These are phyloP conservation scores for Physocladia obscura DNA, from an alignment of 192 early-diverging fungal species.

Conservation along the genomic window DNA sequence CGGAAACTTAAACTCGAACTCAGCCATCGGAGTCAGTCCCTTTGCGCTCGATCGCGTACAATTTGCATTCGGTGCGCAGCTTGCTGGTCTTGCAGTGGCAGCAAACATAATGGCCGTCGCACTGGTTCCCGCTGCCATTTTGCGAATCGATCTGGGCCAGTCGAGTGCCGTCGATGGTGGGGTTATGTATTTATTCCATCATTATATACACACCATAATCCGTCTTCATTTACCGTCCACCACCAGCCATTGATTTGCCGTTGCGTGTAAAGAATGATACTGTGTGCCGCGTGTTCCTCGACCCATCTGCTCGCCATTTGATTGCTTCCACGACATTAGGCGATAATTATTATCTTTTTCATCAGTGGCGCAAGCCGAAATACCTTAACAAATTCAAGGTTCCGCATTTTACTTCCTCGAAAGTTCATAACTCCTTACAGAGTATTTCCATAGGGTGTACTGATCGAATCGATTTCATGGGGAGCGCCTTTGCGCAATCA, in stretches of 20 bases:
- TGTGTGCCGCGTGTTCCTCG: slow-evolving; percentile 77
- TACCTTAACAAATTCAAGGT: slow-evolving; percentile 77
- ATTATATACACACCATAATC: neutral
- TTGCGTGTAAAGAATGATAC: slow-evolving; percentile 56
- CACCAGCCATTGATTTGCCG: slow-evolving; percentile 50
- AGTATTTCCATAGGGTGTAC: slow-evolving; percentile 53
- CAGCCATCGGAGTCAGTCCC: neutral
- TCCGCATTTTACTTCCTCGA: neutral
- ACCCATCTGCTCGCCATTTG: slow-evolving; percentile 86
- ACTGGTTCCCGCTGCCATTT: slow-evolving; percentile 62
- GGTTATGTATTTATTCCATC: neutral
- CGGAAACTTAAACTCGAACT: no score
- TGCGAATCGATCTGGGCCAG: slow-evolving; percentile 85
- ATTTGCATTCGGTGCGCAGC: slow-evolving; percentile 76
- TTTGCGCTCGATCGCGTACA: slow-evolving; percentile 89
- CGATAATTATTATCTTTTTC: slow-evolving; percentile 88
- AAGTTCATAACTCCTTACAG: neutral
- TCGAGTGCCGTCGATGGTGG: slow-evolving; percentile 74
- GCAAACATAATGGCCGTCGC: slow-evolving; percentile 84
- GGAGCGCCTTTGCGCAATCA: slow-evolving; percentile 55
- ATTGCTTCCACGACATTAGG: slow-evolving; percentile 85
- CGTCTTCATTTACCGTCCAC: neutral
- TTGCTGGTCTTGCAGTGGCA: slow-evolving; percentile 75
- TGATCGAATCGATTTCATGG: slow-evolving; percentile 91
- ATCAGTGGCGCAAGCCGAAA: slow-evolving; percentile 83